Conservation (phyloP, 352 stramenopile species). For the Phytopythium vexans region DNA sequence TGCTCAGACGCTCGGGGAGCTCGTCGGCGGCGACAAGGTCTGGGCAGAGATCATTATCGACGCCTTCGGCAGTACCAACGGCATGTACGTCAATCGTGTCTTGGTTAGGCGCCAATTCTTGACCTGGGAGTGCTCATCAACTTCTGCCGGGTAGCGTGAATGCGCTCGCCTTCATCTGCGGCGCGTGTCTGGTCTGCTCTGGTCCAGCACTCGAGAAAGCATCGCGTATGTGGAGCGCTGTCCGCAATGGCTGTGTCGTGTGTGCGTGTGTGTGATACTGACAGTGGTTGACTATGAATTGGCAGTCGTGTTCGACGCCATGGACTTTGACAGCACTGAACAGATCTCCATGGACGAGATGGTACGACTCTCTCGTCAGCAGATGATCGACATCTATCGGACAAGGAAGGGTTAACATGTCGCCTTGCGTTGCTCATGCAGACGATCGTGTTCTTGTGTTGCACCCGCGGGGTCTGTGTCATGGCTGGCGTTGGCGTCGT, state of each 20-base stretch:
- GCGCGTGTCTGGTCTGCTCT: constrained; percentile 36
- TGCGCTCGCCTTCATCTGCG: constrained; percentile 62
- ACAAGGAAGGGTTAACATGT: too few species aligned
- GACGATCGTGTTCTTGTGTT: constrained; percentile 67
- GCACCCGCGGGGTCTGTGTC: constrained; percentile 44
- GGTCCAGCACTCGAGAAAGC: constrained; percentile 54
- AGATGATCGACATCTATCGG: constrained; percentile 53
- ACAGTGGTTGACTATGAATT: neutral
- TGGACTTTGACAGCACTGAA: constrained; percentile 71
- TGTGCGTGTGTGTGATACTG: neutral
- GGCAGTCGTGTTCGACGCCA: constrained; percentile 67
- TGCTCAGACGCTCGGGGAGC: constrained; percentile 35
- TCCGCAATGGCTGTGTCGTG: neutral
- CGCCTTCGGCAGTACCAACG: constrained; percentile 50
- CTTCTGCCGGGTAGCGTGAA: constrained; percentile 46
- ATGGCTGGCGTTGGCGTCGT: constrained; percentile 39
- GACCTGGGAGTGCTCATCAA: constrained; percentile 43
- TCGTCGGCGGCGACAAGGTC: constrained; percentile 44
- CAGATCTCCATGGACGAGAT: constrained; percentile 80
- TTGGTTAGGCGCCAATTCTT: neutral
- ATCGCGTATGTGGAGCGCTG: constrained; percentile 20
- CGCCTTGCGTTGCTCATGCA: constrained; percentile 5
- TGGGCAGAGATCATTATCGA: constrained; percentile 58
- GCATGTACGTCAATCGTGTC: constrained; percentile 42
- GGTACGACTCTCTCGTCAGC: constrained; percentile 14